Conservation (phyloP, 371 early-diverging fungal genomes). For the Mortierella sp. region DNA sequence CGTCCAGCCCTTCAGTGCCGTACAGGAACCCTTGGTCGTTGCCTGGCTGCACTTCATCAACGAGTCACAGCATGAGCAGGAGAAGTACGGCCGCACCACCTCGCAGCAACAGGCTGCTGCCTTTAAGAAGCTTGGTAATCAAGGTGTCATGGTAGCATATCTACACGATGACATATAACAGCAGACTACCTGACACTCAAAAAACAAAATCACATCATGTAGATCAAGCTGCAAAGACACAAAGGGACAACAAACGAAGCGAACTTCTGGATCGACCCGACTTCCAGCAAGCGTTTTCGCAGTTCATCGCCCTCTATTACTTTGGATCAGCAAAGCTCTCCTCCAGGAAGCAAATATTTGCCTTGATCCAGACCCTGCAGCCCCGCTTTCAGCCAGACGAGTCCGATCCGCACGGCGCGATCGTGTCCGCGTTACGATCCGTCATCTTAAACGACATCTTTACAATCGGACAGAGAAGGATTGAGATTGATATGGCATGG, state of each 20-base stretch:
- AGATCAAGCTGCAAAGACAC: constrained; percentile 40
- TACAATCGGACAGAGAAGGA: constrained; percentile 7
- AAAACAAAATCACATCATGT: too few relatives aligned
- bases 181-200: too few relatives aligned
- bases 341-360: constrained; percentile 50
- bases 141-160: too few relatives aligned
- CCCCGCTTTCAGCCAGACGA: constrained; percentile 38
- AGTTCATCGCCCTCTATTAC: constrained; percentile 37
- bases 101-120: constrained; percentile 52
- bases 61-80: constrained; percentile 48
- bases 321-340: constrained; percentile 40
- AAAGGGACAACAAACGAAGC: constrained; percentile 25
- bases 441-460: constrained; percentile 40
- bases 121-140: constrained; percentile 53
- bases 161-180: too few relatives aligned
- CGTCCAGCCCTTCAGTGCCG: constrained; percentile 21
- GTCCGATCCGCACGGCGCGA: constrained; percentile 25
- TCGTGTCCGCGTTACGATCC: constrained; percentile 42
- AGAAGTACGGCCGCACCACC: constrained; percentile 47
- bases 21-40: constrained; percentile 26
- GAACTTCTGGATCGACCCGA: constrained; percentile 29
- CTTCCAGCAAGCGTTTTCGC: constrained; percentile 44
- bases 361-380: constrained; percentile 41
- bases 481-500: constrained; percentile 53
- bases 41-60: constrained; percentile 47